A percentile compares a stretch with the other conserved stretches of the same genome.
Conservation (phyloP, 352 stramenopile genomes). For the Blastocystis sp. region DNA sequence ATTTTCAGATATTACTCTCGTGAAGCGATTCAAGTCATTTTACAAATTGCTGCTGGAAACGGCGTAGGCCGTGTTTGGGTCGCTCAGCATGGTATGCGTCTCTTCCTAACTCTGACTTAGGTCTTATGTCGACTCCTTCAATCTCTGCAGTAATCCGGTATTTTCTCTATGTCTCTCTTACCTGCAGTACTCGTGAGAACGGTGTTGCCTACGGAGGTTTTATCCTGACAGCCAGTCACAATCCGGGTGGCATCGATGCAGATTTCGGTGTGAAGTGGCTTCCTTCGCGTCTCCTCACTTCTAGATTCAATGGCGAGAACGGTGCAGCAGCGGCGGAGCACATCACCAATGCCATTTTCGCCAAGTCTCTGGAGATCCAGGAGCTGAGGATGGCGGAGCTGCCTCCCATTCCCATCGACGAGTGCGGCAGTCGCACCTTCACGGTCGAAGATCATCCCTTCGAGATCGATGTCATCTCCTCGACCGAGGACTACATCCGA, state of each 20-base stretch:
- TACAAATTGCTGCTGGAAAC: conserved; percentile 90
- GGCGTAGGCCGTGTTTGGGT: conserved; percentile 90
- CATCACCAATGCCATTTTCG: conserved; percentile 91
- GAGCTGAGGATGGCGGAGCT: conserved; percentile 85
- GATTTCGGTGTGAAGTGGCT: conserved; percentile 90
- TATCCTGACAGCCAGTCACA: conserved; percentile 94
- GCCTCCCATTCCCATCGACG: conserved; percentile 73
- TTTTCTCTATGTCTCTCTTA: background rate
- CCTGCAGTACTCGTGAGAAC: conserved; percentile 74
- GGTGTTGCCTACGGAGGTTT: conserved; percentile 87
- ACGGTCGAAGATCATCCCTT: conserved; percentile 25
- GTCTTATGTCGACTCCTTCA: conserved; percentile 89
- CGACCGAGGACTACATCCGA: conserved; percentile 87
- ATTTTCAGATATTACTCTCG: conserved; percentile 77
- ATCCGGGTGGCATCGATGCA: conserved; percentile 91
- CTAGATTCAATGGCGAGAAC: conserved; percentile 90
- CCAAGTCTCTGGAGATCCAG: conserved; percentile 72
- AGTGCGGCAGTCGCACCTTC: conserved; percentile 70
- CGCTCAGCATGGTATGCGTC: conserved; percentile 66
- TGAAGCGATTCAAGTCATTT: conserved; percentile 90
- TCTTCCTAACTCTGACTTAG: background rate
- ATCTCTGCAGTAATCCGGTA: conserved; percentile 91
- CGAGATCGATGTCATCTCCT: conserved; percentile 91
- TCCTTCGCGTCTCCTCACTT: conserved; percentile 75
- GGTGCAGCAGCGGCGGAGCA: conserved; percentile 90